Evolutionary conservation across 148 eudicot genomes (phyloP).

Genomic region (Selenicereus undatus): DNA sequence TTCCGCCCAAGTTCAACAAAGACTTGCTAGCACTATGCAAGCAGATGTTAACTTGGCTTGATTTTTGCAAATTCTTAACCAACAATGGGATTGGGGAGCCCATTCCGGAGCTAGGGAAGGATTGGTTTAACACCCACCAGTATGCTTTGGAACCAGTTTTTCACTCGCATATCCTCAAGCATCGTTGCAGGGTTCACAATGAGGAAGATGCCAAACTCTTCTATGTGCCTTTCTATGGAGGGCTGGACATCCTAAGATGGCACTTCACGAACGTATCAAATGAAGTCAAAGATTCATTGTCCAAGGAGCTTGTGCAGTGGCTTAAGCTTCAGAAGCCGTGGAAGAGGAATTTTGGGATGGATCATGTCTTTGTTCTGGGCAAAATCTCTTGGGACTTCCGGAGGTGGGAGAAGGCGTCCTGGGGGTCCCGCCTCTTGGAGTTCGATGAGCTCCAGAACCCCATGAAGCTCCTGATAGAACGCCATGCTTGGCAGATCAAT

Average conservation of each 20-base stretch:
- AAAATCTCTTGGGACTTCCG: constrained; percentile 83
- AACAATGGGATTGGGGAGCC: constrained; percentile 62
- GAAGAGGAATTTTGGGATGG: constrained; percentile 53
- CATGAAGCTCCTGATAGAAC: constrained; percentile 67
- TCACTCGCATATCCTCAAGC: constrained; percentile 55
- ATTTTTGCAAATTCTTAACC: constrained; percentile 47
- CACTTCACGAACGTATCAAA: constrained; percentile 53
- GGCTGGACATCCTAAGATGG: constrained; percentile 65
- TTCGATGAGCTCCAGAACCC: constrained; percentile 57
- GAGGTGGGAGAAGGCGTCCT: constrained; percentile 28
- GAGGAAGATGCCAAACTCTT: constrained; percentile 59
- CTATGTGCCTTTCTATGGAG: constrained; percentile 81
- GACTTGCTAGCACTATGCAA: constrained; percentile 50
- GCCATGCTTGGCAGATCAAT: constrained; percentile 66
- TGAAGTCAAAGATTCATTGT: constrained; percentile 53
- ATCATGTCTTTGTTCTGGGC: constrained; percentile 71
- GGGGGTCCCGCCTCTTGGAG: constrained; percentile 58
- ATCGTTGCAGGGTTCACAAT: constrained; percentile 66
- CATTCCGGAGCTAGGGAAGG: constrained; percentile 52
- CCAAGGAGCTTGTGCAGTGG: constrained; percentile 53
- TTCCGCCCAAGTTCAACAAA: constrained; percentile 73
- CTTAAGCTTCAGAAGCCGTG: constrained; percentile 43
- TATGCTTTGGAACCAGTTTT: constrained; percentile 69
- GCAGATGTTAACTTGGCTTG: constrained; percentile 48
- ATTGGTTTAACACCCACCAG: constrained; percentile 79